These are phyloP conservation scores for Aspergillus fumigatus DNA, from an alignment of 2,329 filamentous ascomycete species.

Conservation along the genomic window DNA sequence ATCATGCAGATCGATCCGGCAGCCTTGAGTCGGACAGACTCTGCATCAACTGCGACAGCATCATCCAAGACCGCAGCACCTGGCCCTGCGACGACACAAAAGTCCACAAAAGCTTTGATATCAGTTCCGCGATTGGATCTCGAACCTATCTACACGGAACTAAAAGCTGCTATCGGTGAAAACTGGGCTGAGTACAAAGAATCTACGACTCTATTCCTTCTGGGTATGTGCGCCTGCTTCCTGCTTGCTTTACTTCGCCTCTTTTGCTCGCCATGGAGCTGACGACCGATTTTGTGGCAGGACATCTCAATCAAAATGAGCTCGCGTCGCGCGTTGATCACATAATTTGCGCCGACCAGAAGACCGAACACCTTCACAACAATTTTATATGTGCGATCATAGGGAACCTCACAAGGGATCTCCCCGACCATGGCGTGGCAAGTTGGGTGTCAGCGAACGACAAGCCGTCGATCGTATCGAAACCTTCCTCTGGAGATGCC, in stretches of 20 bases:
- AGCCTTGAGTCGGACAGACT: constrained; percentile 41
- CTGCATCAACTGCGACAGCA: constrained; percentile 28
- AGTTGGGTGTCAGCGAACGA: constrained; percentile 61
- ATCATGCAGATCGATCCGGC: constrained; percentile 45
- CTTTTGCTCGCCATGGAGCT: constrained; percentile 11
- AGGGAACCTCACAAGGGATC: constrained; percentile 55
- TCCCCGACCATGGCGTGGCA: constrained; percentile 59
- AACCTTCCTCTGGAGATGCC: constrained; percentile 54
- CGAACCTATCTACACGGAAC: constrained; percentile 58
- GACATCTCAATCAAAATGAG: constrained; percentile 58
- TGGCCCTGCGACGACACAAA: constrained; percentile 34
- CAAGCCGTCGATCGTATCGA: constrained; percentile 46
- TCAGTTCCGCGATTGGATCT: constrained; percentile 59
- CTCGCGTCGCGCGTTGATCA: constrained; percentile 53
- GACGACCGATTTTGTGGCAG: constrained; percentile 32
- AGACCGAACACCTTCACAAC: constrained; percentile 58
- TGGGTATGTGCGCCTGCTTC: constrained; percentile 42
- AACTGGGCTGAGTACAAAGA: constrained; percentile 59
- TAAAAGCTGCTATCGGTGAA: constrained; percentile 57
- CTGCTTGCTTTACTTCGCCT: neutral
- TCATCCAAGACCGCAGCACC: constrained; percentile 29
- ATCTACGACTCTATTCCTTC: constrained; percentile 52
- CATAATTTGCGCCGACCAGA: constrained; percentile 50
- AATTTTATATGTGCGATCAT: constrained; percentile 56
- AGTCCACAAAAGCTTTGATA: constrained; percentile 47